A percentile compares a stretch with the other conserved stretches of the same genome.
phyloP scores from a whole-genome alignment of 257 asterid species.

The Jacaranda copaia region DNA sequence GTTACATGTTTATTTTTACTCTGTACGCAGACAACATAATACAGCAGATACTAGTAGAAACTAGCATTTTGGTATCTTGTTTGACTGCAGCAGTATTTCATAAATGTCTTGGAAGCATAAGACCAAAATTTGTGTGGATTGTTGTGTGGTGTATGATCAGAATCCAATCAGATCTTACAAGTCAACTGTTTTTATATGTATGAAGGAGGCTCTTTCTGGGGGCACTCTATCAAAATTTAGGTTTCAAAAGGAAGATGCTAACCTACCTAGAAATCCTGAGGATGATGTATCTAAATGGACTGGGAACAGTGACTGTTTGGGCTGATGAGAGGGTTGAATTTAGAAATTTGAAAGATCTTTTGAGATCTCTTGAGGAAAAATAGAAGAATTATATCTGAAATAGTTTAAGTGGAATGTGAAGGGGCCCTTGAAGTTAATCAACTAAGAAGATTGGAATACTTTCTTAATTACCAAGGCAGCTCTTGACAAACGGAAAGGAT shows the following conservation, averaged over 20 bases:
- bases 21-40: not conserved
- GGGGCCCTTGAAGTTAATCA: not conserved
- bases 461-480: conserved; percentile 3
- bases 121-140: not conserved
- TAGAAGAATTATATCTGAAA: not conserved
- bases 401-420: not conserved
- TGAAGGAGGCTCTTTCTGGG: not conserved
- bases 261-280: no score
- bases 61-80: no score
- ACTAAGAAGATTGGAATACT: not conserved
- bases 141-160: no score
- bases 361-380: no score
- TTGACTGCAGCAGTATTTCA: not conserved
- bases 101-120: not conserved
- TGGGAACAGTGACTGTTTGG: not conserved
- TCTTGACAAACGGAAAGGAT: not conserved
- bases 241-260: not conserved
- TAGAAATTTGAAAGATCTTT: not conserved
- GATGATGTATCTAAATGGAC: not conserved
- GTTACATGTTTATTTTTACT: not conserved
- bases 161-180: not conserved
- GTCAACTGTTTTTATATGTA: not conserved
- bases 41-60: not conserved
- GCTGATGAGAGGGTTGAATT: not conserved
- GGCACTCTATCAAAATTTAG: not conserved